Percentiles rank a stretch among this genome's conserved stretches.
phyloP scores from a whole-genome alignment of 495 filamentous ascomycete genomes.

The Penicillium cataractarum region DNA sequence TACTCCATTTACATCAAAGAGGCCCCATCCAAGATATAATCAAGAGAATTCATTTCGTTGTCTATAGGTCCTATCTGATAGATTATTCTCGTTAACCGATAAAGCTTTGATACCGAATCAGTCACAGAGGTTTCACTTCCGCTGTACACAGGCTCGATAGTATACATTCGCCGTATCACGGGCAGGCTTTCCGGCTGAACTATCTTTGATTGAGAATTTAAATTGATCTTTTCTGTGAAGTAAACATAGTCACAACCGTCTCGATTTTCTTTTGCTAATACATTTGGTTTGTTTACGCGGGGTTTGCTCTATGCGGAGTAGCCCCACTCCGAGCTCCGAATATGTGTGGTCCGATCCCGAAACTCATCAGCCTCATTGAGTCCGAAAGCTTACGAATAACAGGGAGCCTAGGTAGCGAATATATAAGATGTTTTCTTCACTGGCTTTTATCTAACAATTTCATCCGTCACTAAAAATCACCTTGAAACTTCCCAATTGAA shows the following conservation, averaged over 20 bases:
- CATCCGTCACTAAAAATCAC: neutral
- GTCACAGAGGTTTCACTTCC: no score
- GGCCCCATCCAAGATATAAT: neutral
- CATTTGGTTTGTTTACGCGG: neutral
- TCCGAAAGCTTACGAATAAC: neutral
- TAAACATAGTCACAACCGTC: no score
- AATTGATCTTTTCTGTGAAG: no score
- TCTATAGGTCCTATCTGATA: neutral
- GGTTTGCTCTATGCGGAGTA: neutral
- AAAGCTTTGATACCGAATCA: neutral
- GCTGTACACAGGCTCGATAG: no score
- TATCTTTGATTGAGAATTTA: no score
- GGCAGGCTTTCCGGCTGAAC: no score
- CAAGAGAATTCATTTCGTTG: conserved; percentile 4
- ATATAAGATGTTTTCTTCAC: neutral
- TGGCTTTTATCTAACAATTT: neutral
- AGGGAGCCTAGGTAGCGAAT: neutral
- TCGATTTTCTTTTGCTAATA: no score
- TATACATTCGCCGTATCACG: no score
- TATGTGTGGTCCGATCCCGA: neutral
- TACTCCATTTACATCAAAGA: conserved; percentile 6
- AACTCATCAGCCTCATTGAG: neutral
- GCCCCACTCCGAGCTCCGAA: conserved; percentile 6
- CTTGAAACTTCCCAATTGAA: neutral
- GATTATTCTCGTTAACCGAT: neutral